Base-by-base conservation (phyloP, 768 basidiomycete genomes). In the Auricularia sp. region DNA sequence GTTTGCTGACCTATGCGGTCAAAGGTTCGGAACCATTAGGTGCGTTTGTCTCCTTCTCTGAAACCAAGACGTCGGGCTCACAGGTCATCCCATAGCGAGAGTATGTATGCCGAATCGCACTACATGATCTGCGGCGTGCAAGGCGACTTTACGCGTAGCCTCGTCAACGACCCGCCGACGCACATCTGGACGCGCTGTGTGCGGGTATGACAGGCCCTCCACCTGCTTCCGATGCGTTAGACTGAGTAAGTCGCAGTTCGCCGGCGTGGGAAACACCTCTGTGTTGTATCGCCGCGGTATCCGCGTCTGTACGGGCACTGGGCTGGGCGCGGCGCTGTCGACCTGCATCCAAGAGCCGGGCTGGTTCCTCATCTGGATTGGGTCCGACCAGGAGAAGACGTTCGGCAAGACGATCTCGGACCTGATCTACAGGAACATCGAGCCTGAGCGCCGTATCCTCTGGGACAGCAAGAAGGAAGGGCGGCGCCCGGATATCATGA, bases 21-120 rank as follows among this genome's bases (percentile, higher is more conserved):
- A 6, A 8, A 51, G 47, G 16, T 71, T 71, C 58, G 70, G 70
- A 11, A 67, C 68, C 23, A 70, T 71, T 34, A 88, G 87, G 86
- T 88, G 73, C 33, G 86, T 70, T 6, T 14, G 44, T 4, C 3
- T 16, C 39, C 5, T 34, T 10, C 11, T 56, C 47, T 53, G 3
- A 3, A 54, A 16, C 6, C 42, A 16, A 7, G 16, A 47, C 51
- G 62, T 44, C 60, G 29, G 29, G 58, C 59, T 54, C 18, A 44
- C 53, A 34, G 54, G 62, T 59, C 39, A 42, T 29, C 51, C 21
- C 14, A 62, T 62, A 64, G 68, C 47, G 64, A 67, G 59, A 60
- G 65, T 18, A 66, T 53, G 34, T 39, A 66, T 36, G 67, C 67
- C 12, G 60, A 65, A 16, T 65, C 64, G 36, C 68, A 68, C 51